These are phyloP conservation scores for Naganishia cerealis DNA, from an alignment of 1,284 basidiomycete genomes.

Conservation along the genomic window DNA sequence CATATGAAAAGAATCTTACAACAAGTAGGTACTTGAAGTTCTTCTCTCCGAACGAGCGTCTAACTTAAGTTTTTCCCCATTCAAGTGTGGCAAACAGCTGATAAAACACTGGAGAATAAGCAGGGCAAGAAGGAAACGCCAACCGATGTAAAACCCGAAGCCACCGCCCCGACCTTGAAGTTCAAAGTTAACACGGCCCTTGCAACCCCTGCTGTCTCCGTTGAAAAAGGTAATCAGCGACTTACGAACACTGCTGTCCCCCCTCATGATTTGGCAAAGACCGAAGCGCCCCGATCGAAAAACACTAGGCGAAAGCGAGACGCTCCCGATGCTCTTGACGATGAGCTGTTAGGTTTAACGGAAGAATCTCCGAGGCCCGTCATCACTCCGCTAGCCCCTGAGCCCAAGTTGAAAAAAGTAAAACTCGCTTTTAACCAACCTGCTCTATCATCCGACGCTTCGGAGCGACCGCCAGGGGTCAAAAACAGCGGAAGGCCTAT, in stretches of 20 bases:
- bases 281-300: neutral
- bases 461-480: neutral
- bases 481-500: conserved; percentile 1
- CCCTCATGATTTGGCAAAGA: neutral
- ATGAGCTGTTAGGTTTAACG: conserved; percentile 10
- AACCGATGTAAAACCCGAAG: conserved; percentile 3
- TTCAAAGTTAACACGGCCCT: neutral
- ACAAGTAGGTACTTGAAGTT: conserved; percentile 67
- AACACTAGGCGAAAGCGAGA: conserved; percentile 5
- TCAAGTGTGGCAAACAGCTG: conserved; percentile 45
- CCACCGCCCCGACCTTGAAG: conserved; percentile 6
- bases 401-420: conserved; percentile 16
- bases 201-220: neutral
- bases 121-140: conserved; percentile 4
- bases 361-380: neutral
- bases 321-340: conserved; percentile 14
- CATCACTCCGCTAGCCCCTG: neutral
- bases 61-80: conserved; percentile 42
- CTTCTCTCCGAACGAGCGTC: conserved; percentile 2
- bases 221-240: conserved; percentile 4
- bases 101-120: conserved; percentile 33
- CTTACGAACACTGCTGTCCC: neutral
- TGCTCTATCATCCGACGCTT: neutral
- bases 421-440: conserved; percentile 7
- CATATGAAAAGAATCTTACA: conserved; percentile 72